Evolutionary conservation across 73 alveolate genomes (phyloP).

Genomic region (Paramecium caudatum): DNA sequence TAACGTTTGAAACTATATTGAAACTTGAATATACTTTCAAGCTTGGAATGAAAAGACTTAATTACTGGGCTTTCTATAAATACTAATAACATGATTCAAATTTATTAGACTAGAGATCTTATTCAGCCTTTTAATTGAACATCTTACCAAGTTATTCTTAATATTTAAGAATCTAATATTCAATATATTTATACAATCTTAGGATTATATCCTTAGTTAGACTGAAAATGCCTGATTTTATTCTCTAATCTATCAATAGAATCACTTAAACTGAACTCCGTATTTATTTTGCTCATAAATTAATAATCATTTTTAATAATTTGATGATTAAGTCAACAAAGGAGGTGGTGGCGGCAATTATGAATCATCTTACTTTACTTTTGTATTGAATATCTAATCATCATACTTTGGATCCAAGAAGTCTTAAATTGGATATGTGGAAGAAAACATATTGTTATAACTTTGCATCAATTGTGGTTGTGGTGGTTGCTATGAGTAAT

Average conservation of each 20-base stretch:
- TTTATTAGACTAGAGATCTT: not conserved
- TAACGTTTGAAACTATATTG: not conserved
- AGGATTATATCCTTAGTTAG: not conserved
- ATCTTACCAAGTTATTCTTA: slow-evolving; percentile 19
- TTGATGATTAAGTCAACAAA: slow-evolving; percentile 17
- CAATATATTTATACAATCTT: not conserved
- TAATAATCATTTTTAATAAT: not conserved
- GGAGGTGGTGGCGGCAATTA: not conserved
- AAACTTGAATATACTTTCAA: not conserved
- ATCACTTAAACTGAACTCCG: slow-evolving; percentile 10
- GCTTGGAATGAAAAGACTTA: not conserved
- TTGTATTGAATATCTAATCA: too few relatives aligned
- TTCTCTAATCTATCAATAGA: not conserved
- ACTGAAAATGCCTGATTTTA: slow-evolving; percentile 18
- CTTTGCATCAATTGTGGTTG: too few relatives aligned
- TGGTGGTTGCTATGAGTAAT: too few relatives aligned
- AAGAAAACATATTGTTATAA: too few relatives aligned
- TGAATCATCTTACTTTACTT: too few relatives aligned
- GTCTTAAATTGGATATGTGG: too few relatives aligned
- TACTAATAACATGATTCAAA: not conserved
- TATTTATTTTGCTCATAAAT: slow-evolving; percentile 16
- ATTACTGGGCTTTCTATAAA: not conserved
- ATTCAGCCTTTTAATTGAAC: slow-evolving; percentile 15
- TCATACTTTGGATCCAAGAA: too few relatives aligned
- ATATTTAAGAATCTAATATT: not conserved